Conservation (phyloP, 108 stramenopile species). For the Cyclotella choctawhatcheeana region DNA sequence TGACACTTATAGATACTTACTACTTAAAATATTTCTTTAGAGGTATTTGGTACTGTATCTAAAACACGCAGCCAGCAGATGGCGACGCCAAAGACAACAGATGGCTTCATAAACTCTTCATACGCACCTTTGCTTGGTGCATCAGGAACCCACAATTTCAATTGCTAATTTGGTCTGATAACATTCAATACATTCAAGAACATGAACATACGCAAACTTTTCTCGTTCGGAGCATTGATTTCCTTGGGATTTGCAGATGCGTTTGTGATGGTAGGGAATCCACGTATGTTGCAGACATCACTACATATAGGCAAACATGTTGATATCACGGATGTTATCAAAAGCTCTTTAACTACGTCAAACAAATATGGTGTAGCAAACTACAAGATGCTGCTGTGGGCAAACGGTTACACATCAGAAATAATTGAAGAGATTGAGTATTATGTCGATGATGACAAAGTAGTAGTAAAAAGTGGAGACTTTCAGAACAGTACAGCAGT, state of each 20-base stretch:
- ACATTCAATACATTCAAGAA: too few species aligned
- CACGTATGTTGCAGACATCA: not conserved
- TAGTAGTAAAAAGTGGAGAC: not conserved
- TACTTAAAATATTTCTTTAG: too few species aligned
- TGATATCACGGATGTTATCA: slow-evolving; percentile 1
- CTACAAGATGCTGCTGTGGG: too few species aligned
- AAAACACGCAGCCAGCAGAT: too few species aligned
- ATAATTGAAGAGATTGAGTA: slow-evolving; percentile 18
- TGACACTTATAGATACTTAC: too few species aligned
- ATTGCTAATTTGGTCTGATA: too few species aligned
- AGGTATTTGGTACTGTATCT: too few species aligned
- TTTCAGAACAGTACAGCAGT: not conserved
- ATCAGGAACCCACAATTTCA: too few species aligned
- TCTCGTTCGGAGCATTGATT: not conserved
- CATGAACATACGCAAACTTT: not conserved
- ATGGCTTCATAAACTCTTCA: too few species aligned
- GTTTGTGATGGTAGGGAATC: not conserved
- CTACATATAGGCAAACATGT: not conserved
- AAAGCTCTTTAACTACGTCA: not conserved
- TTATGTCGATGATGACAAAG: not conserved
- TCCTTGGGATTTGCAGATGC: not conserved
- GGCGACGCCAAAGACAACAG: too few species aligned
- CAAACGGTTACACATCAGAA: slow-evolving; percentile 4
- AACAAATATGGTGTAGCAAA: slow-evolving; percentile 6
- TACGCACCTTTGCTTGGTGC: too few species aligned